Conservation (phyloP, 2,329 filamentous ascomycete species). For the Aaosphaeria arxii region DNA sequence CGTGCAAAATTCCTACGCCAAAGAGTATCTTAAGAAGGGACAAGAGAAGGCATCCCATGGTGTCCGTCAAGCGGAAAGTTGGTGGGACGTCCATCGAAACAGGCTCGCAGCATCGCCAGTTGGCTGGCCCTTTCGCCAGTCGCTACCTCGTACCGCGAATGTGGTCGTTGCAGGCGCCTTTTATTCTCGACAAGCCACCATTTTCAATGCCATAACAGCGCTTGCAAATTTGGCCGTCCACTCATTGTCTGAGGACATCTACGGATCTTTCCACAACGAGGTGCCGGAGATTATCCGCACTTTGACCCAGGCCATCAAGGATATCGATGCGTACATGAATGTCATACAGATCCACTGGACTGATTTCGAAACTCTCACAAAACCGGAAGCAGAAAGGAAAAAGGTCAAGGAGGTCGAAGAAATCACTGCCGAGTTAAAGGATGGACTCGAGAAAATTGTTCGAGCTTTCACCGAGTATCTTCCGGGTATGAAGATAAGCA, state of each 20-base stretch:
- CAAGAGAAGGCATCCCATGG: constrained; percentile 16
- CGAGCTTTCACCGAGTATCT: constrained; percentile 72
- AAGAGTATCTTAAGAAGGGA: constrained; percentile 30
- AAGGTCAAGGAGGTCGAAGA: constrained; percentile 65
- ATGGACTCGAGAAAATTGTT: constrained; percentile 64
- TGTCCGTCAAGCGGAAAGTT: constrained; percentile 21
- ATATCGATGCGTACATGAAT: constrained; percentile 65
- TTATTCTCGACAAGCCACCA: constrained; percentile 55
- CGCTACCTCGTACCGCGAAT: constrained; percentile 63
- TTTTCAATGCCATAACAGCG: constrained; percentile 59
- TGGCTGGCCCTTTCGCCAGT: constrained; percentile 68
- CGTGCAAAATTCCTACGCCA: constrained; percentile 34
- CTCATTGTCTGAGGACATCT: constrained; percentile 77
- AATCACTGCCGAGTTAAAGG: constrained; percentile 63
- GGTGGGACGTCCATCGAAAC: constrained; percentile 21
- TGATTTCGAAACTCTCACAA: constrained; percentile 57
- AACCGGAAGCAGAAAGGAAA: constrained; percentile 44
- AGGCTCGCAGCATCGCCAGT: constrained; percentile 45
- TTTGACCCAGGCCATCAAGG: constrained; percentile 66
- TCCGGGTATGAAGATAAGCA: constrained; percentile 65
- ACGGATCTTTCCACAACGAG: constrained; percentile 81
- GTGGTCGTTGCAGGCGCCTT: constrained; percentile 71
- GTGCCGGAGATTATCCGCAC: constrained; percentile 71
- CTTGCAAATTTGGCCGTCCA: constrained; percentile 67
- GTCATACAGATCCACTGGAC: constrained; percentile 71